Conservation (phyloP, 73 alveolate species). For the Uronychia binucleata region DNA sequence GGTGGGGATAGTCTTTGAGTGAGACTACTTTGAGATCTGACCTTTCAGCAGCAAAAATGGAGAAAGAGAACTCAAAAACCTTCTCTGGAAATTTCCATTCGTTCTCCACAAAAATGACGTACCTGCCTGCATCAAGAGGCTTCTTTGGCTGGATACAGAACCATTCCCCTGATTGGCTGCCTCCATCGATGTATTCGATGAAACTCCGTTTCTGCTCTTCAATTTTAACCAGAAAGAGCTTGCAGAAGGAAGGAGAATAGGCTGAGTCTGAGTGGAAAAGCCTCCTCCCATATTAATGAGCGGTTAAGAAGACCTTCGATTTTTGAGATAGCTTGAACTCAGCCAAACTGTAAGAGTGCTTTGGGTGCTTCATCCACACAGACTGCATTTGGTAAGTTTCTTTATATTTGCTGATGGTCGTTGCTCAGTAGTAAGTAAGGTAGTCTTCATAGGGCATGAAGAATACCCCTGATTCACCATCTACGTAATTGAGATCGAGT, state of each 20-base stretch:
- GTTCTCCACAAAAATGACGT: conserved; percentile 17
- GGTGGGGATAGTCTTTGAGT: not conserved
- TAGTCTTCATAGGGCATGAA: conserved; percentile 87
- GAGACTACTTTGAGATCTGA: not conserved
- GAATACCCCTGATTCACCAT: conserved; percentile 90
- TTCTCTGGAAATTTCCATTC: conserved; percentile 29
- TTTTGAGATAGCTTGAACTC: not conserved
- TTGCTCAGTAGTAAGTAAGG: conserved; percentile 51
- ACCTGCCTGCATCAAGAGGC: conserved; percentile 29
- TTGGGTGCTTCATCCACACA: not conserved
- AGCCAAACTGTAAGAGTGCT: conserved; percentile 1
- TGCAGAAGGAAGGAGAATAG: not conserved
- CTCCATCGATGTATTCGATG: not conserved
- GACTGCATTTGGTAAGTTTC: not conserved
- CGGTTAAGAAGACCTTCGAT: conserved; percentile 12
- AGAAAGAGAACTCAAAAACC: not conserved
- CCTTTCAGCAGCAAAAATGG: not conserved
- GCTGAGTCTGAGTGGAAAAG: not conserved
- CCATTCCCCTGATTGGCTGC: not conserved
- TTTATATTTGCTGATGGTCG: conserved; percentile 54
- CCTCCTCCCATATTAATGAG: conserved; percentile 1
- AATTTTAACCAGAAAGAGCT: too few relatives aligned
- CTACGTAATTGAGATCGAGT: conserved; percentile 38
- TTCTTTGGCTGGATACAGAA: conserved; percentile 11
- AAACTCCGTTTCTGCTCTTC: too few relatives aligned